Base-by-base conservation (phyloP, 768 basidiomycete species). In the Rhodotorula graminis region DNA sequence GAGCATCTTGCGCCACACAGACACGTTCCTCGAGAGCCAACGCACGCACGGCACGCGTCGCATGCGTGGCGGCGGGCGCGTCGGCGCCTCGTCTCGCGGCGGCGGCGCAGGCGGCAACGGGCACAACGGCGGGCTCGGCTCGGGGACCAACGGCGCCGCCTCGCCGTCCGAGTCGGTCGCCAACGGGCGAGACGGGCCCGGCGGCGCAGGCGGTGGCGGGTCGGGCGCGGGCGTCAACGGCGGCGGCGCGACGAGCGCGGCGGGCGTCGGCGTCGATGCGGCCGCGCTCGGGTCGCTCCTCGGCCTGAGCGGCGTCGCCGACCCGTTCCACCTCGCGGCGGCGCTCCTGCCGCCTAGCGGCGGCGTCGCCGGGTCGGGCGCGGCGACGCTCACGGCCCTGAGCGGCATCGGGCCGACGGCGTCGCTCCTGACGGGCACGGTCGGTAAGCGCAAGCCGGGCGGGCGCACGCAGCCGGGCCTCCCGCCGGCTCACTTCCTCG, bases 251-350 rank as follows among this genome's bases (percentile, higher is more conserved):
- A 18, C 44, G 44, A 46, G 44, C 27, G 61, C 61, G 5, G 21
- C 42, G 19, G 40, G 6, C 40, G 42, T 49, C 47, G 60, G 60
- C 15, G 71, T 69, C 56, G 74, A 73, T 61, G 70, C 64, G 7
- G 57, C 63, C 8, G 66, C 73, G 8, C 53, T 70, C 33, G 66
- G 68, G 1, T 67, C 74, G 6, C 62, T 76, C 46, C 67, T 71
- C 33, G 65, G 69, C 27, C 53, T 70, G 27, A 67, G 59, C 61
- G 61, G 64, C 49, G 37, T 74, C 33, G 50, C 73, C 31, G 77
- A 78, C 63, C 77, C 77, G n/a, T 78, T 78, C 77, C 64, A 71
- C 58, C 65, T 76, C 62, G 74, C 74, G 25, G 62, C 64, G 19
- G 71, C 77, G 2, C 65, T 78, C 49, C 64, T 78, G 23, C 75